Base-by-base conservation (phyloP, 2,329 filamentous ascomycete genomes). In the Xylariaceae sp. region DNA sequence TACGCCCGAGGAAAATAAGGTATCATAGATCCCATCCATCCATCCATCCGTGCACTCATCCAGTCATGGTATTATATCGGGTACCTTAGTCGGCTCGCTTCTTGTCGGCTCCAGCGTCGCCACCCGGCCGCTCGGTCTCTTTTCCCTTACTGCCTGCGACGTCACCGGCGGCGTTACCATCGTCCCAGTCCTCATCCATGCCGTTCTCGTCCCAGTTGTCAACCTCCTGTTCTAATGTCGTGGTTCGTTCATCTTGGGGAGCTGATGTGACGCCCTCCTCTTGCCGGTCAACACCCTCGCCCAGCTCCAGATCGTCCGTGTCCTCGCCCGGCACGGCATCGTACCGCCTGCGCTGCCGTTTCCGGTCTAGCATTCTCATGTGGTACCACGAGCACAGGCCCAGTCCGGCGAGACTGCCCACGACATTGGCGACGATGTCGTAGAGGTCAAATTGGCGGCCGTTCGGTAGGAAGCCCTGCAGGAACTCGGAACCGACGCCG, bases 171-270 rank as follows among this genome's bases (percentile, higher is more conserved):
- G 54, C 56, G 1, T 52, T 52, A 13, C 50, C 54, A 16, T 70
- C 68, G 6, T 67, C 68, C n/a, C 72, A 70, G 18, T 72, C 71
- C 9, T 68, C 62, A 44, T 77, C 73, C 13, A 64, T 59, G 3
- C 68, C 72, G 42, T 94, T 92, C 63, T 94, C 89, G 52, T 94
- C 88, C 88, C 89, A 94, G 46, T 90, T 87, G 53, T 94, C 89
- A 6, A 94, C 73, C 62, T 93, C 85, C 38, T 90, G 75, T 47
- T 93, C 88, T 14, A 94, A 54, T 2, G 65, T 70, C 42, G 56
- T 50, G 3, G 42, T 57, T 34, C 47, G 49, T 29, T 45, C 40
- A 9, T 35, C 39, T n/a, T 38, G 47, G 5, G 40, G 43, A 3
- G 53, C 53, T 13, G 60, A 58, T 14, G 64, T 64, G n/a, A 86